Conservation (phyloP, 78 protist species). For the Salpingoeca rosetta region DNA sequence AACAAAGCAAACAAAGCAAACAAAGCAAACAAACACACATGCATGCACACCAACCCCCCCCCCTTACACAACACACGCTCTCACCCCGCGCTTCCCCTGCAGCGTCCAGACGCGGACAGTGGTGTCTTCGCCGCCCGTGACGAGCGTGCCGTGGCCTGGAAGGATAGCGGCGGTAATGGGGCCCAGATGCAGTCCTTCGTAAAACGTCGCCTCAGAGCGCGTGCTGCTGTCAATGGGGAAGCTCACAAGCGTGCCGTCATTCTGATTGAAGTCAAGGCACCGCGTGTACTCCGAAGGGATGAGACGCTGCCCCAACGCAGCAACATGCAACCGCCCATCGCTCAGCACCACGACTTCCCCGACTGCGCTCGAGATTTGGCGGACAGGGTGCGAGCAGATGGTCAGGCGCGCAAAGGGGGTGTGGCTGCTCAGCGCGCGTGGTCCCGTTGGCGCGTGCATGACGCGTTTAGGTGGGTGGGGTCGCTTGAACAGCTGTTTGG, state of each 20-base stretch:
- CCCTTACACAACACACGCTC: too few species aligned
- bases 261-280: not conserved
- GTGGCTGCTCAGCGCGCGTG: not conserved
- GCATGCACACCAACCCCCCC: too few species aligned
- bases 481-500: slow-evolving; percentile 73
- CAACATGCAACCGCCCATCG: not conserved
- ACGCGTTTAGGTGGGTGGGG: slow-evolving; percentile 33
- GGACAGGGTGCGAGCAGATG: not conserved
- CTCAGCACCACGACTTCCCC: not conserved
- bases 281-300: not conserved
- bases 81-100: too few species aligned
- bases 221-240: not conserved
- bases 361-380: not conserved
- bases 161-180: not conserved
- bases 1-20: too few species aligned
- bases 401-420: not conserved
- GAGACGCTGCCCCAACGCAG: not conserved
- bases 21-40: too few species aligned
- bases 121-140: not conserved
- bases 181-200: slow-evolving; percentile 9
- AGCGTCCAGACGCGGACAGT: not conserved
- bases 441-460: not conserved
- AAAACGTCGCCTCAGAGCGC: not conserved
- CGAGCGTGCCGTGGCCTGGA: not conserved
- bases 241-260: not conserved